Conservation (phyloP, 768 basidiomycete genomes). For the Mycena chlorophos region DNA sequence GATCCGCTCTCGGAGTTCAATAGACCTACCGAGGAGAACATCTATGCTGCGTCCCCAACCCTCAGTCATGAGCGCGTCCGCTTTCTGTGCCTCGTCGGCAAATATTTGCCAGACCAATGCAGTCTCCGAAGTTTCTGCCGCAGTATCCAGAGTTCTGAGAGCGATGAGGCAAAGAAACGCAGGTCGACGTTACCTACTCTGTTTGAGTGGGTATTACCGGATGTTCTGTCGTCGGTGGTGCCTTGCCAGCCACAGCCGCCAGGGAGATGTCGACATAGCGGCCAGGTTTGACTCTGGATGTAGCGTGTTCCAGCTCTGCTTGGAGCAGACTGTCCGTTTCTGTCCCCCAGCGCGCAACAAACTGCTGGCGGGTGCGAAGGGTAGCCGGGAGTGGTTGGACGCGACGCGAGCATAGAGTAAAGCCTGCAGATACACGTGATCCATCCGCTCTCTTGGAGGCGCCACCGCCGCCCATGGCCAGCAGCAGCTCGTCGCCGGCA, state of each 20-base stretch:
- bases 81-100: conserved; percentile 39
- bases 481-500: conserved; percentile 61
- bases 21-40: conserved; percentile 42
- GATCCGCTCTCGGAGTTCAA: neutral
- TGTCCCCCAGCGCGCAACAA: too few species aligned
- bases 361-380: too few species aligned
- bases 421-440: neutral
- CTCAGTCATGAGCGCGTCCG: conserved; percentile 37
- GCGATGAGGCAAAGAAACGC: too few species aligned
- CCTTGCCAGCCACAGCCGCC: too few species aligned
- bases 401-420: neutral
- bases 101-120: conserved; percentile 45
- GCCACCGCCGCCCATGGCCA: conserved; percentile 52
- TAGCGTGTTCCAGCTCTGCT: too few species aligned
- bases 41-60: conserved; percentile 46
- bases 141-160: conserved; percentile 31
- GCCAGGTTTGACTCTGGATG: too few species aligned
- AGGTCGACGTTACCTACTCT: neutral
- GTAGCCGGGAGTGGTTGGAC: too few species aligned
- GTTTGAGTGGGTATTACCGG: too few species aligned
- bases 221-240: too few species aligned
- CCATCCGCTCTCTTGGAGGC: neutral
- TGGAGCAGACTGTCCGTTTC: too few species aligned
- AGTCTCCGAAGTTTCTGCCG: conserved; percentile 35
- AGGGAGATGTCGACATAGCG: too few species aligned